These are phyloP conservation scores for Sarocladium oryzae DNA, from an alignment of 2,329 filamentous ascomycete genomes.

Conservation along the genomic window DNA sequence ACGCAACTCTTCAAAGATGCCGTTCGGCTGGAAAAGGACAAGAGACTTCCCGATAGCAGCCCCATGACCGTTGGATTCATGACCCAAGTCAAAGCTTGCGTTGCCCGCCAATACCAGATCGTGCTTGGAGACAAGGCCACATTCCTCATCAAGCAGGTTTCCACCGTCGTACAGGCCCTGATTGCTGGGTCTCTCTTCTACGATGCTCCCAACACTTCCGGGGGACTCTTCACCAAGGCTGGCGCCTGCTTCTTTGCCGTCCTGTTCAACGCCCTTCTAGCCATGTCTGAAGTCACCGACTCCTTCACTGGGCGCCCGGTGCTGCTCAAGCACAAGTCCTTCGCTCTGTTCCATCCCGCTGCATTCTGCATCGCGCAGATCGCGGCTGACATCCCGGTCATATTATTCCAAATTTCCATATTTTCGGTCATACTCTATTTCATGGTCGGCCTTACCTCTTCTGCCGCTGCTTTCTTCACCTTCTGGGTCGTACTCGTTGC, in stretches of 20 bases:
- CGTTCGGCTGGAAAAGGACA: background rate
- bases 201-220: slow-evolving; percentile 38
- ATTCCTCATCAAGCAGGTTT: slow-evolving; percentile 36
- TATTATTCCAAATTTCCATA: slow-evolving; percentile 41
- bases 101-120: slow-evolving; percentile 27
- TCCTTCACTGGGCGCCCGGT: slow-evolving; percentile 25
- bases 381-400: slow-evolving; percentile 36
- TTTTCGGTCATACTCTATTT: slow-evolving; percentile 39
- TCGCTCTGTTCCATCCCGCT: slow-evolving; percentile 24
- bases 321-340: slow-evolving; percentile 24
- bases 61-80: background rate
- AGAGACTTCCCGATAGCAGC: background rate
- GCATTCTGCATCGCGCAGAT: slow-evolving; percentile 32
- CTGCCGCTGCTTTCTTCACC: slow-evolving; percentile 47
- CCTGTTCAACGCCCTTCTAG: slow-evolving; percentile 16
- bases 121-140: slow-evolving; percentile 25
- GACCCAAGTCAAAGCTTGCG: slow-evolving; percentile 32
- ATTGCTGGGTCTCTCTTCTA: slow-evolving; percentile 62
- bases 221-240: slow-evolving; percentile 47
- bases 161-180: slow-evolving; percentile 59
- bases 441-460: slow-evolving; percentile 22
- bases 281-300: slow-evolving; percentile 54
- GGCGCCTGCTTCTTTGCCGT: slow-evolving; percentile 27
- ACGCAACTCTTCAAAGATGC: background rate
- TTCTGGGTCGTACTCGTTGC: slow-evolving; percentile 54